These are phyloP conservation scores for Teratosphaeria viscida DNA, from an alignment of 2,329 filamentous ascomycete species.

Conservation along the genomic window DNA sequence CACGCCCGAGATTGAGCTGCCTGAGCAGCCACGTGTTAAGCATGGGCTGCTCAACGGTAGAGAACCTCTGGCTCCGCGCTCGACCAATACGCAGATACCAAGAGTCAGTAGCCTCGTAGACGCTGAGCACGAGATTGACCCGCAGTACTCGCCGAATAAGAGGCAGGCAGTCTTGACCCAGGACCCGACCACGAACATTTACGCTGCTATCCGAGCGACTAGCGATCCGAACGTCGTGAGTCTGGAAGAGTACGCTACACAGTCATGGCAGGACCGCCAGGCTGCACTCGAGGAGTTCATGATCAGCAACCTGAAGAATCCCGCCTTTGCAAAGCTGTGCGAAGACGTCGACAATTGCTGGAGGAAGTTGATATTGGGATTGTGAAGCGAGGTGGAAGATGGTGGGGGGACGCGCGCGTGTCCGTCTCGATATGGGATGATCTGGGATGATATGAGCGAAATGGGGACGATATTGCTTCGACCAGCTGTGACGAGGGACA, in stretches of 20 bases:
- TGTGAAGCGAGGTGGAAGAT: constrained; percentile 9
- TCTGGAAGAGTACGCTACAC: constrained; percentile 27
- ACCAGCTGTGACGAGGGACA: too few species aligned
- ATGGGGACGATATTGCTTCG: background rate
- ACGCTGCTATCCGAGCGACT: constrained; percentile 1
- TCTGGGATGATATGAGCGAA: background rate
- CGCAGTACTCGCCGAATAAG: constrained; percentile 3
- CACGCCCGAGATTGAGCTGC: background rate
- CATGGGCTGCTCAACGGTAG: constrained; percentile 8
- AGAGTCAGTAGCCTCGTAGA: constrained; percentile 17
- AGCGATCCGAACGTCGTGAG: background rate
- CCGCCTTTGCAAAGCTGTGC: constrained; percentile 41
- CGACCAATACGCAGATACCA: constrained; percentile 5
- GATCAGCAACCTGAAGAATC: constrained; percentile 38
- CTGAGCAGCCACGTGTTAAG: constrained; percentile 3
- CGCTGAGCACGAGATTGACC: constrained; percentile 16
- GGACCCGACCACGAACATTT: constrained; percentile 3
- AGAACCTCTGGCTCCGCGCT: constrained; percentile 5
- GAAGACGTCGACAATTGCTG: constrained; percentile 41
- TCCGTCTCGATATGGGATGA: background rate
- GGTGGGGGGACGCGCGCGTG: background rate
- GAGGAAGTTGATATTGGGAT: constrained; percentile 38
- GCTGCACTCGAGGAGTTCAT: constrained; percentile 41
- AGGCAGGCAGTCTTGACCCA: background rate
- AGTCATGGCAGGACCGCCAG: constrained; percentile 31